Conservation (phyloP, 108 stramenopile species). For the Cyclotella baltica region DNA sequence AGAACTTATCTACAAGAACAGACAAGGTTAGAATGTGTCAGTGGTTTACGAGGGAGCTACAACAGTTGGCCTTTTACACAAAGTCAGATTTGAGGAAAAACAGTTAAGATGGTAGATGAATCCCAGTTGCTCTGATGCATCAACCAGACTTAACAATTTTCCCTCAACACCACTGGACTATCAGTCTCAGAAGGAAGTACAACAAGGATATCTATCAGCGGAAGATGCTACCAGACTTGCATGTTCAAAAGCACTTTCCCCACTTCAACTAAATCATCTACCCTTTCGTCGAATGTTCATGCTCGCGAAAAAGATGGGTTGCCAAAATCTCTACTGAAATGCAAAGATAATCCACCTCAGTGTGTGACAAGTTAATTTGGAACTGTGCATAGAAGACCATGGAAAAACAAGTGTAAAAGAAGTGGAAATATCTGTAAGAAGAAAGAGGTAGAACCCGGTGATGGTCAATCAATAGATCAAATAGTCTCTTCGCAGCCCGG, state of each 20-base stretch:
- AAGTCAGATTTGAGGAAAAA: not conserved
- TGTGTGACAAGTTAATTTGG: no score
- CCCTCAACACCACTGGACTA: conserved; percentile 1
- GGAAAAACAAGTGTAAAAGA: no score
- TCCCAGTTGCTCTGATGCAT: conserved; percentile 1
- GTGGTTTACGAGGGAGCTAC: not conserved
- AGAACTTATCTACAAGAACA: conserved; percentile 3
- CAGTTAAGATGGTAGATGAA: not conserved
- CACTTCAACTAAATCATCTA: conserved; percentile 31
- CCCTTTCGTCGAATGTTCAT: conserved; percentile 23
- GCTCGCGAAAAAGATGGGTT: conserved; percentile 15
- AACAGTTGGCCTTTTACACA: conserved; percentile 7
- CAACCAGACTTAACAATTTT: conserved; percentile 27
- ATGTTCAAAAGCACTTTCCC: conserved; percentile 14
- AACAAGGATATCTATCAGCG: not conserved
- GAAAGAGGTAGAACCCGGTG: no score
- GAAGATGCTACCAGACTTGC: conserved; percentile 1
- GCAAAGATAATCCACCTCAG: conserved; percentile 15
- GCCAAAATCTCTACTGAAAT: conserved; percentile 20
- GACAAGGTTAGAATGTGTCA: not conserved
- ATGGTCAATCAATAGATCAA: no score
- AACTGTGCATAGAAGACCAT: no score
- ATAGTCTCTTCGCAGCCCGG: no score
- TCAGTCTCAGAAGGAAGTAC: conserved; percentile 14
- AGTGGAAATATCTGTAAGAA: no score